These are phyloP conservation scores for Solanum chmielewskii DNA, from an alignment of 257 asterid genomes.

Conservation along the genomic window DNA sequence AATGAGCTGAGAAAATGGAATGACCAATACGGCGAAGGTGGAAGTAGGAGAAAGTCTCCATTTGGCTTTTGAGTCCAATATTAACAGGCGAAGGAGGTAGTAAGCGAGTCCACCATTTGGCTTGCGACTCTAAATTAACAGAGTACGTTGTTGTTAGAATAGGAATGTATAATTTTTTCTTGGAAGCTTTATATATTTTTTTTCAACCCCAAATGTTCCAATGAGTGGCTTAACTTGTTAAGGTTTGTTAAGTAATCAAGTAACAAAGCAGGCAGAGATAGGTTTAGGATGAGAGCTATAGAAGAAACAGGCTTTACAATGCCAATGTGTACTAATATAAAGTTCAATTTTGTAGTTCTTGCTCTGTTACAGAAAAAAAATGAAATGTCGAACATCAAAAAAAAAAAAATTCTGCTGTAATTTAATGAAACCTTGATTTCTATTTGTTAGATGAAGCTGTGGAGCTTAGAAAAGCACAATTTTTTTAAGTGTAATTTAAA, in stretches of 20 bases:
- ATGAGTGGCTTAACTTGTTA: not conserved
- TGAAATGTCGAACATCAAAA: not conserved
- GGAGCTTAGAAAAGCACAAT: not conserved
- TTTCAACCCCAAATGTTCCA: not conserved
- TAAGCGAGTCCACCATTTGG: not conserved
- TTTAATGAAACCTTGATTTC: not conserved
- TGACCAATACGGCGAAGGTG: conserved; percentile 96
- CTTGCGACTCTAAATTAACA: not conserved
- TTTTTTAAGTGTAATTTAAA: not conserved
- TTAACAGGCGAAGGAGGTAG: not conserved
- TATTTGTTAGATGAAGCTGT: not conserved
- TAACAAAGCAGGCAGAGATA: not conserved
- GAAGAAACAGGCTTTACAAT: not conserved
- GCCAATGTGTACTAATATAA: not conserved
- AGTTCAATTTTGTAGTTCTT: not conserved
- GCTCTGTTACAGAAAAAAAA: not conserved
- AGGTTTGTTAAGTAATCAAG: not conserved
- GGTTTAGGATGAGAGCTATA: not conserved
- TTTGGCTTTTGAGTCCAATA: conserved; percentile 57
- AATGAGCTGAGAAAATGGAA: conserved; percentile 95
- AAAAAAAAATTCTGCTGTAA: not conserved
- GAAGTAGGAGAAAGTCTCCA: conserved; percentile 82
- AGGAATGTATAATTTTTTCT: not conserved
- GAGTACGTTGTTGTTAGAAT: not conserved
- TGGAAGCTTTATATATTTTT: not conserved